Conservation (phyloP, 345 rosid genomes). For the Gossypium thurberi region DNA sequence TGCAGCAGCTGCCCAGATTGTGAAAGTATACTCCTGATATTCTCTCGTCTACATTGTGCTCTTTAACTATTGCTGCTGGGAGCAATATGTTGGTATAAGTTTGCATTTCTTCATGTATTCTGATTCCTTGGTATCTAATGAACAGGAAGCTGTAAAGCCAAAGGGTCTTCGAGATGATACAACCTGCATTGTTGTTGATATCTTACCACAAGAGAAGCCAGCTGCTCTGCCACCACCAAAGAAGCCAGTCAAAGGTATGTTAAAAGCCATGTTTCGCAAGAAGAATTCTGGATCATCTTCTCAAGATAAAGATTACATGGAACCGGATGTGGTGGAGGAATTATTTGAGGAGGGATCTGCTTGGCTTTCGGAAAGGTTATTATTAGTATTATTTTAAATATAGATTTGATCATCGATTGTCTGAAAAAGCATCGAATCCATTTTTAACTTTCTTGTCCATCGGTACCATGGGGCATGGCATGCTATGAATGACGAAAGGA, state of each 20-base stretch:
- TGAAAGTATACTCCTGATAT: slow-evolving; percentile 41
- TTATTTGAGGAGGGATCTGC: slow-evolving; percentile 93
- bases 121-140: slow-evolving; percentile 16
- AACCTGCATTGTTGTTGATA: slow-evolving; percentile 91
- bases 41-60: neutral
- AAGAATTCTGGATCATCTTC: slow-evolving; percentile 71
- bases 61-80: neutral
- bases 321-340: slow-evolving; percentile 89
- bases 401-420: neutral
- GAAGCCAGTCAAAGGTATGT: slow-evolving; percentile 75
- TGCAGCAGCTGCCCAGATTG: slow-evolving; percentile 88
- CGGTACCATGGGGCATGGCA: neutral
- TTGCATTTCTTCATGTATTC: neutral
- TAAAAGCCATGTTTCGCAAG: slow-evolving; percentile 84
- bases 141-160: slow-evolving; percentile 73
- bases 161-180: slow-evolving; percentile 99
- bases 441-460: neutral
- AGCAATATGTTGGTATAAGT: slow-evolving; percentile 1
- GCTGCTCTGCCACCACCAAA: slow-evolving; percentile 59
- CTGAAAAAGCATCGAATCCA: neutral
- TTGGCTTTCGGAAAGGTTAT: slow-evolving; percentile 92
- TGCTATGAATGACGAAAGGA: neutral
- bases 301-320: slow-evolving; percentile 48
- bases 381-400: slow-evolving; percentile 10
- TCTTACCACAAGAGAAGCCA: slow-evolving; percentile 77